A percentile compares a stretch with the other conserved stretches of the same genome.
phyloP scores from a whole-genome alignment of 345 rosid genomes.

The Corchorus olitorius region DNA sequence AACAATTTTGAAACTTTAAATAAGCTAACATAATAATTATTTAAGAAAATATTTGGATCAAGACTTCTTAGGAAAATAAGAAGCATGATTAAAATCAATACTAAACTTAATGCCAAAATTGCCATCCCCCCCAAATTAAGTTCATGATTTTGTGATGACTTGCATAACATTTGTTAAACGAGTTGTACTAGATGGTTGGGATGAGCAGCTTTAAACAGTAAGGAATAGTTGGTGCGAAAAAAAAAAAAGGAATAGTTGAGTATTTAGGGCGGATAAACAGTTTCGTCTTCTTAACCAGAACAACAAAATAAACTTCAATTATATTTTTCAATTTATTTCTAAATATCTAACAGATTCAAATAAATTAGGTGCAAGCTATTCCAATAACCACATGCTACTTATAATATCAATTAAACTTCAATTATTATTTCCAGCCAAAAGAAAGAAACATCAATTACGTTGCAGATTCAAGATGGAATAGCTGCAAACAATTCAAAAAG shows the following conservation, averaged over 20 bases:
- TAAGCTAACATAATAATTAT: background rate
- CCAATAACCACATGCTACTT: background rate
- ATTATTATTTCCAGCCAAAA: too few relatives aligned
- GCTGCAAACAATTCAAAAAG: background rate
- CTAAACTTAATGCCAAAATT: background rate
- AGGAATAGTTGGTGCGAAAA: too few relatives aligned
- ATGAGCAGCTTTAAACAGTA: background rate
- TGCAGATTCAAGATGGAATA: background rate
- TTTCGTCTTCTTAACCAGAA: background rate
- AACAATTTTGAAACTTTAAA: slow-evolving; percentile 2
- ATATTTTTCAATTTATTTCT: background rate
- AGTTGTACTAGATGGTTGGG: background rate
- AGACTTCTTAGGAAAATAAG: background rate
- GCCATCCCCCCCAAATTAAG: background rate
- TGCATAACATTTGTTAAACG: background rate
- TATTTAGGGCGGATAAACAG: background rate
- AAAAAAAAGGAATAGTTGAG: background rate
- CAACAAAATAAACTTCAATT: background rate
- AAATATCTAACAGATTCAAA: background rate
- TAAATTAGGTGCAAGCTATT: background rate
- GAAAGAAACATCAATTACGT: background rate
- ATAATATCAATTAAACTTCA: too few relatives aligned
- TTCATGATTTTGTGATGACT: background rate
- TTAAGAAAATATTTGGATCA: background rate
- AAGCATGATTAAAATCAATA: background rate